Evolutionary conservation across 805 yeast species (phyloP), one percentile per base, ranked within the genome.

Genomic region (Wickerhamiella parazyma): DNA sequence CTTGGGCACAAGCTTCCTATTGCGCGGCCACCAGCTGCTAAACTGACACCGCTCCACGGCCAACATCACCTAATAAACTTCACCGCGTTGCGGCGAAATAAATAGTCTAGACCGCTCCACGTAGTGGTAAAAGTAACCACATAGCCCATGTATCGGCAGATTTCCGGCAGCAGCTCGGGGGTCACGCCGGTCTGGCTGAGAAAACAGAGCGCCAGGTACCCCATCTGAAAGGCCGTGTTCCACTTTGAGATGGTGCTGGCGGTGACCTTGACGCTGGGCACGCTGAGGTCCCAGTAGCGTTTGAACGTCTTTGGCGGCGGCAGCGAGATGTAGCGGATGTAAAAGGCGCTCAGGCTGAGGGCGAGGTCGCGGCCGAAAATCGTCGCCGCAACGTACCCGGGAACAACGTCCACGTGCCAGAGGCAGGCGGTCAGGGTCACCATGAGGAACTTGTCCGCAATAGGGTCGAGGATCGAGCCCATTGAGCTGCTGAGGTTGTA

Each of bases 381-480:
- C 16, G 85, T 51, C 0, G 64, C 58, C 74, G 67, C 57, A 70
- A 73, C 29, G 72, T 55, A 56, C 38, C 53, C 14, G 0, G 98
- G 97, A 54, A 91, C 79, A 16, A 72, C 67, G 40, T 76, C 70
- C 10, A 78, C 65, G 51, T 77, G 71, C 0, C 89, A 76, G 45
- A 91, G 63, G 42, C 94, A 76, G 0, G 78, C 68, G 0, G 97
- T 87, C 41, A 94, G 75, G 0, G 82, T 75, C 17, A 89, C 71
- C 95, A 91, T 86, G 38, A 91, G 67, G 12, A 81, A 67, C 58
- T 91, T 91, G 58, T 91, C 99, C 0, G 98, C 99, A 64, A 85
- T 69, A 0, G 99, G 99, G 55, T 91, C 99, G 26, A 93, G 66
- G 12, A 91, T 78, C 0, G 95, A 79, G 0, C 99, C 99, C 6